These are phyloP conservation scores for Suhomyces tanzawaensis DNA, from an alignment of 805 yeast species.

Conservation along the genomic window DNA sequence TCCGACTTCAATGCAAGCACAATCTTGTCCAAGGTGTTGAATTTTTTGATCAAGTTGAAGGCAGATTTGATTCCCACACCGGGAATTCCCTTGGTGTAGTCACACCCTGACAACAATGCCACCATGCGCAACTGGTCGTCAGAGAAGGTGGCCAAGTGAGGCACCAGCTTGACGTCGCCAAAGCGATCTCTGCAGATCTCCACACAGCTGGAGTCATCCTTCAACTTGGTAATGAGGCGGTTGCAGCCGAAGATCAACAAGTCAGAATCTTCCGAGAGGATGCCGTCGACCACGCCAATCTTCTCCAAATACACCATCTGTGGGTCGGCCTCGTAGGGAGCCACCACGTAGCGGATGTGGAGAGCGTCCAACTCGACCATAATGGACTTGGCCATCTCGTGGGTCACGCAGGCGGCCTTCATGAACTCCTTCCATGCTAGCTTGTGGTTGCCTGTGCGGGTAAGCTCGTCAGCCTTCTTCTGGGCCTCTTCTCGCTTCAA, in stretches of 20 bases:
- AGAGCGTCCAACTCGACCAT: slow-evolving; percentile 65
- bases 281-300: slow-evolving; percentile 72
- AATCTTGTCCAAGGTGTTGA: slow-evolving; percentile 52
- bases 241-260: slow-evolving; percentile 83
- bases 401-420: slow-evolving; percentile 83
- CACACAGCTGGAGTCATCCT: slow-evolving; percentile 69
- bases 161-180: slow-evolving; percentile 41
- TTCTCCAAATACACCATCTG: slow-evolving; percentile 90
- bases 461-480: slow-evolving; percentile 50
- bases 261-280: slow-evolving; percentile 93
- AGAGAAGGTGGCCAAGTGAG: slow-evolving; percentile 49
- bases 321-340: slow-evolving; percentile 98
- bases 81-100: slow-evolving; percentile 83
- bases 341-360: slow-evolving; percentile 73
- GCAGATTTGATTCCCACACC: slow-evolving; percentile 83
- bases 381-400: slow-evolving; percentile 84
- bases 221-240: slow-evolving; percentile 74
- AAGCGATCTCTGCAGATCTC: slow-evolving; percentile 64
- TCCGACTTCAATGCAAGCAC: slow-evolving; percentile 56
- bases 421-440: slow-evolving; percentile 67
- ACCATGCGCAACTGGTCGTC: slow-evolving; percentile 63
- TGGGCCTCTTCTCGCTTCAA: slow-evolving; percentile 56
- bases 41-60: slow-evolving; percentile 52
- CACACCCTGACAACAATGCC: slow-evolving; percentile 95
- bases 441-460: slow-evolving; percentile 51